These are phyloP conservation scores for Botryotinia calthae DNA, from an alignment of 2,329 filamentous ascomycete species.

Conservation along the genomic window DNA sequence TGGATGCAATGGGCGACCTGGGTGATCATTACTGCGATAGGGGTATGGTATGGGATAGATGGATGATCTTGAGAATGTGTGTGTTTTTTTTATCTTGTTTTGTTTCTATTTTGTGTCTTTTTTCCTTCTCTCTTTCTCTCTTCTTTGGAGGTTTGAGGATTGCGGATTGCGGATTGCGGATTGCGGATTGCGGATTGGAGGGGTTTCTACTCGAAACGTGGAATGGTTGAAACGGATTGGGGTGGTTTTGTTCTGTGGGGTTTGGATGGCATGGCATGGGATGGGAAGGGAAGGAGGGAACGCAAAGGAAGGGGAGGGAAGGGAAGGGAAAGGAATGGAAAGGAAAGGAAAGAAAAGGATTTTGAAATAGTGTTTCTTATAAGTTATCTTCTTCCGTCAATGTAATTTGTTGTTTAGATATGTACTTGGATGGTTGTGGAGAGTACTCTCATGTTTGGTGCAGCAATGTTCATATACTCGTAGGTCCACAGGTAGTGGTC, in stretches of 20 bases:
- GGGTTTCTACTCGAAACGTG: background rate
- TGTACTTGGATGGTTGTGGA: background rate
- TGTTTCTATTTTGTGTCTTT: background rate
- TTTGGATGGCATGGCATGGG: too few relatives aligned
- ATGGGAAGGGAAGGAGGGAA: background rate
- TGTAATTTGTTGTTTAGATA: too few relatives aligned
- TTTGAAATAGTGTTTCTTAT: background rate
- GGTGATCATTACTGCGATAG: background rate
- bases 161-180: too few relatives aligned
- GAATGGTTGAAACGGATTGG: background rate
- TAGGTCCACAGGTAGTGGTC: background rate
- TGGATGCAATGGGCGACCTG: background rate
- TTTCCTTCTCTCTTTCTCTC: background rate
- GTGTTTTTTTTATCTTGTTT: background rate
- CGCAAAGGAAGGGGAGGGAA: too few relatives aligned
- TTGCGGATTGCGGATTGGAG: background rate
- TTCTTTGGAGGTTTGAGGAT: too few relatives aligned
- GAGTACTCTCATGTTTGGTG: background rate
- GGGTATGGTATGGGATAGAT: background rate
- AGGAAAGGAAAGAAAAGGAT: too few relatives aligned
- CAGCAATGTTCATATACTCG: background rate
- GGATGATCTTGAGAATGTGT: background rate
- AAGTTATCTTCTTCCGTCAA: background rate
- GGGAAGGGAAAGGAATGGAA: too few relatives aligned
- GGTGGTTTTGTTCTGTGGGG: background rate